These are phyloP conservation scores for Annona squamosa DNA, from an alignment of 164 flowering plant genomes.

Conservation along the genomic window DNA sequence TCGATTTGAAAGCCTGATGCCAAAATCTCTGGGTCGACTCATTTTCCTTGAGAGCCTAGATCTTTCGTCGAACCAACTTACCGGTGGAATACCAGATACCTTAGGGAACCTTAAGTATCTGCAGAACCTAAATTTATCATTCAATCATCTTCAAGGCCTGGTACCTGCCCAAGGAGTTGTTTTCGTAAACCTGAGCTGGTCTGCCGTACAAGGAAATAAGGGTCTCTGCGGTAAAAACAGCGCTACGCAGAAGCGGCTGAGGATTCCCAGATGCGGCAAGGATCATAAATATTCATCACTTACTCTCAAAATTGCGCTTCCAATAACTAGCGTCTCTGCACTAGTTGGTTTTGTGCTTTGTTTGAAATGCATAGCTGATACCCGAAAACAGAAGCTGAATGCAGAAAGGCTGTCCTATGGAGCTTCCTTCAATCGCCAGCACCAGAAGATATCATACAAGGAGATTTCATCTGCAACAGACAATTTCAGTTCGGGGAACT, in stretches of 20 bases:
- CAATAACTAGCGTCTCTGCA: neutral
- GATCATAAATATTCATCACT: neutral
- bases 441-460: neutral
- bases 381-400: neutral
- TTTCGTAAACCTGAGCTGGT: conserved; percentile 21
- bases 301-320: neutral
- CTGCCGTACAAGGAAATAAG: conserved; percentile 23
- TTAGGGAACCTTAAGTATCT: conserved; percentile 10
- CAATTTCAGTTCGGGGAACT: conserved; percentile 11
- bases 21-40: conserved; percentile 14
- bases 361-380: too few relatives aligned
- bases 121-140: conserved; percentile 22
- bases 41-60: conserved; percentile 12
- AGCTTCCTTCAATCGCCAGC: neutral
- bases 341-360: neutral
- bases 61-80: conserved; percentile 25
- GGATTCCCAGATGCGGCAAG: conserved; percentile 21
- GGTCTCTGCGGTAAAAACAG: conserved; percentile 28
- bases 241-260: conserved; percentile 1
- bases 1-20: conserved; percentile 21
- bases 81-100: conserved; percentile 21
- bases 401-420: too few relatives aligned
- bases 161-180: conserved; percentile 30
- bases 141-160: conserved; percentile 31
- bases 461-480: conserved; percentile 21